These are phyloP conservation scores for Auriculariales sp. DNA, from an alignment of 768 basidiomycete species.

Conservation along the genomic window DNA sequence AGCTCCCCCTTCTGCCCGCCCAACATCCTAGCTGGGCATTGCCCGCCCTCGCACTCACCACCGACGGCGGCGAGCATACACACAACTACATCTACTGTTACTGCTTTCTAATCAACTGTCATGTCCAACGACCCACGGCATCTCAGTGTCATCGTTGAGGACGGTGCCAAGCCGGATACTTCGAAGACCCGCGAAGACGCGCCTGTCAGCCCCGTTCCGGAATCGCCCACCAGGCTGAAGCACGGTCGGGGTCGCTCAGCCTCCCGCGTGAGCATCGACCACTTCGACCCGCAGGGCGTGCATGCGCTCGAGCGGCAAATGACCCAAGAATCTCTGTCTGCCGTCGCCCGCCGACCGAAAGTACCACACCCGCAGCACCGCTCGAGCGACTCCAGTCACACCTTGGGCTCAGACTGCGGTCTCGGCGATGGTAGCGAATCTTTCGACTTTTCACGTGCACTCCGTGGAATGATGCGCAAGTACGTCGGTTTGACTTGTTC, in stretches of 20 bases:
- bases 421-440: neutral
- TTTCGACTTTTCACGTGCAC: neutral
- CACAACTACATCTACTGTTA: too few relatives aligned
- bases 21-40: too few relatives aligned
- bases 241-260: neutral
- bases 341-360: neutral
- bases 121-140: too few relatives aligned
- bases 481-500: neutral
- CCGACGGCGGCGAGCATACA: too few relatives aligned
- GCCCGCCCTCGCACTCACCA: too few relatives aligned
- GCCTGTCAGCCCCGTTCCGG: neutral
- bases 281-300: conserved; percentile 6
- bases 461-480: neutral
- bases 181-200: neutral
- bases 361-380: neutral
- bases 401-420: neutral
- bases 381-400: neutral
- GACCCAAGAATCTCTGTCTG: neutral
- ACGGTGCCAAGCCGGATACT: neutral
- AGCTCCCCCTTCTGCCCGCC: too few relatives aligned
- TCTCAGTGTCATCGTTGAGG: neutral
- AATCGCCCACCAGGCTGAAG: neutral
- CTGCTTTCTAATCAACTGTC: too few relatives aligned
- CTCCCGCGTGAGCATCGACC: conserved; percentile 5
- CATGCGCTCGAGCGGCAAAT: conserved; percentile 1